A percentile compares a stretch with the other conserved stretches of the same genome.
Evolutionary conservation across 176 grass and related monocot genomes (phyloP).

Genomic region (Areca catechu): DNA sequence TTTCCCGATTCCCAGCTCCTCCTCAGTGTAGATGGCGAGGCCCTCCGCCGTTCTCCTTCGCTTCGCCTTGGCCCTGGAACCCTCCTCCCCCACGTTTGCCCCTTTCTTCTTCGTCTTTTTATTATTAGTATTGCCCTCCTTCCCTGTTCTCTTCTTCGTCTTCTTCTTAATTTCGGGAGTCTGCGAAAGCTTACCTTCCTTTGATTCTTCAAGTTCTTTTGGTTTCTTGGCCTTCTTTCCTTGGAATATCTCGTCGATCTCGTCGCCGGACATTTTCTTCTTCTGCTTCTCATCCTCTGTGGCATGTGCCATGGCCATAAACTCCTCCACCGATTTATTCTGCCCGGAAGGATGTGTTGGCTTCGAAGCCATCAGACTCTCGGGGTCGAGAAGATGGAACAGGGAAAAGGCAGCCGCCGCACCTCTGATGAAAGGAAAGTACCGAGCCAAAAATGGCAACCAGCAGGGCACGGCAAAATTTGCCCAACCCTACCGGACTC

Average conservation of each 20-base stretch:
- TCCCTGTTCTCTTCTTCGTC: conserved; percentile 23
- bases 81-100: conserved; percentile 13
- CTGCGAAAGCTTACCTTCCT: conserved; percentile 4
- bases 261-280: conserved; percentile 43
- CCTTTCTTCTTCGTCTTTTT: conserved; percentile 21
- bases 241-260: conserved; percentile 78
- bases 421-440: no score
- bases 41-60: conserved; percentile 50
- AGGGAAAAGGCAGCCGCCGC: no score
- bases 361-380: no score
- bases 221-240: conserved; percentile 43
- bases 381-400: no score
- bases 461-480: no score
- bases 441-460: no score
- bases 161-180: background rate
- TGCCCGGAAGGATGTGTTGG: no score
- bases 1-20: conserved; percentile 67
- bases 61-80: conserved; percentile 29
- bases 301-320: background rate
- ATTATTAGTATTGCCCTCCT: conserved; percentile 5
- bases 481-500: no score
- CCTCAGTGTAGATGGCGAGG: conserved; percentile 55
- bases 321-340: background rate
- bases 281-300: conserved; percentile 25
- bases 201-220: conserved; percentile 15